Percentiles rank a stretch among this genome's conserved stretches.
phyloP scores from a whole-genome alignment of 768 basidiomycete genomes.

The Lentinula edodes region DNA sequence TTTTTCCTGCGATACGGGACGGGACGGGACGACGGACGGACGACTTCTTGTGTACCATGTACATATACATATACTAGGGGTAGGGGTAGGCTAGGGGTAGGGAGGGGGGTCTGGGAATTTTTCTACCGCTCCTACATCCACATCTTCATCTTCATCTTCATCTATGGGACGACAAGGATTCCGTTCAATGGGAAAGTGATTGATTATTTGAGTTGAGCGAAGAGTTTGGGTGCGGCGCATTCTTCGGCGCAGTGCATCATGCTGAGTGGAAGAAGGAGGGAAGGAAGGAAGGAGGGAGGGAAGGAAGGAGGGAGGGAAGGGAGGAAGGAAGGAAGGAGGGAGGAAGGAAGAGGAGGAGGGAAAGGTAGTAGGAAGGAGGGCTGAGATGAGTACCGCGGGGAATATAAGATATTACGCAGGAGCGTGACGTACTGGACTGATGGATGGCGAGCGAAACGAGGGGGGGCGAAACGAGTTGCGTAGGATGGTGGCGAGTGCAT shows the following conservation, averaged over 20 bases:
- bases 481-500: neutral
- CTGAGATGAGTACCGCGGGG: slow-evolving; percentile 5
- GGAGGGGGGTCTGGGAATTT: too few relatives aligned
- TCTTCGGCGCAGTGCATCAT: slow-evolving; percentile 16
- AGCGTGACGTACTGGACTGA: slow-evolving; percentile 62
- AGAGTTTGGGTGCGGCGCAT: slow-evolving; percentile 73
- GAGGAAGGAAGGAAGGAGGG: too few relatives aligned
- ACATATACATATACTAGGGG: too few relatives aligned
- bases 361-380: too few relatives aligned
- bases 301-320: too few relatives aligned
- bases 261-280: slow-evolving; percentile 1
- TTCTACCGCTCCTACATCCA: too few relatives aligned
- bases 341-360: neutral
- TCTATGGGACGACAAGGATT: too few relatives aligned
- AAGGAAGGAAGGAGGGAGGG: neutral
- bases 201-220: slow-evolving; percentile 61
- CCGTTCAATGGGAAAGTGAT: slow-evolving; percentile 1
- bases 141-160: too few relatives aligned
- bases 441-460: neutral
- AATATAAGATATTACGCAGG: neutral
- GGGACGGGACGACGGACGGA: too few relatives aligned
- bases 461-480: neutral
- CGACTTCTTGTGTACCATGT: too few relatives aligned
- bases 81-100: too few relatives aligned
- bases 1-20: too few relatives aligned